Base-by-base conservation (phyloP, 352 stramenopile species). In the Phytophthora nicotianae region DNA sequence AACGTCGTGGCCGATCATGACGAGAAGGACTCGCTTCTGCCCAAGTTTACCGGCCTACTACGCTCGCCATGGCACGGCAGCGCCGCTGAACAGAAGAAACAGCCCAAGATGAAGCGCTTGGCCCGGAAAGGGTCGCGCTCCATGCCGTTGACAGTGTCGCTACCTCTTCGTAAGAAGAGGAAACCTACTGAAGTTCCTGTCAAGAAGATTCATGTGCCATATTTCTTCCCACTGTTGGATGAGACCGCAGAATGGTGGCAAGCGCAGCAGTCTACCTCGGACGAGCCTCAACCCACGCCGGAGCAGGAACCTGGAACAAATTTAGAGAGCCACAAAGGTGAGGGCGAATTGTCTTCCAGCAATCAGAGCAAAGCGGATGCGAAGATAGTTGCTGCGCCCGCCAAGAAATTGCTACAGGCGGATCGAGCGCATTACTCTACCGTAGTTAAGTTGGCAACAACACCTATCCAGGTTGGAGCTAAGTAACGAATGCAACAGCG, bases 181-280 rank as follows among this genome's bases (percentile, higher is more conserved):
- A 58, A 63, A 40, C 10, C 38, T 6, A 6, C 48, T 13, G 50
- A 65, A 54, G 65, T 65, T 11, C 50, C 60, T 9, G 46, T 62
- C 11, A 80, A 80, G 61, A 85, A 85, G 56, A 50, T 76, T 26
- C 77, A 86, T 61, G 74, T 80, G 58, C 71, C 77, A 20, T 79
- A 78, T 46, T 89, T 89, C 47, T 86, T 83, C 35, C 80, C 77
- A n/a, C 43, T 87, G 41, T 68, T 89, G 11, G 68, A 86, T 13
- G 77, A 89, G 54, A 86, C 80, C 0, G 71, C 65, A 10, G 58
- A 80, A 60, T 89, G 79, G 58, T 89, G 77, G 77, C 68, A 84
- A 17, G 33, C 59, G 17, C 68, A 70, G 16, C 47, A 52, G 41
- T 27, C 38, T 37, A 29, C 23, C 40, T 19, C 50, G 2, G 19